Base-by-base conservation (phyloP, 257 asterid genomes). In the Haberlea rhodopensis region DNA sequence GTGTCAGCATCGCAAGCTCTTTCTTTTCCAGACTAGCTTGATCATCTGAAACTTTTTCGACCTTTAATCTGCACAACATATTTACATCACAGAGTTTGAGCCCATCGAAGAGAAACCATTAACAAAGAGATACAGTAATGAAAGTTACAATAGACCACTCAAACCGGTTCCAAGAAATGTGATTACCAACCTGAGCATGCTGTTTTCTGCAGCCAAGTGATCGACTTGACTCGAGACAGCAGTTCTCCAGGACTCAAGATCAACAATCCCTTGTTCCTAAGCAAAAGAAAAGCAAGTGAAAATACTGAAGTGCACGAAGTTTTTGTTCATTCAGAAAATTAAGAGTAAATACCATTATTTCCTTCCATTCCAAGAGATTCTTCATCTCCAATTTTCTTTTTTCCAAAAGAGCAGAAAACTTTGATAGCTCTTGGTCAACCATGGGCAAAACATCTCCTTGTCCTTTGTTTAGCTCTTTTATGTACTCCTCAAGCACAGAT, bases 401-500 rank as follows among this genome's bases (percentile, higher is more conserved):
- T 73, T 87, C 97, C 66, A 94, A 59, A 71, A 81, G 84, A 54
- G 63, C 71, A 32, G 89, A 74, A 75, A 84, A 72, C 67, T 75
- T 83, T 15, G 73, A 63, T 29, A 94, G 66, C 83, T 90, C 95
- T 29, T 80, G 79, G 59, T 83, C 94, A 63, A 94, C 85, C 72
- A 77, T 90, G 0, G 99, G 97, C 65, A 94, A 58, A 80, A 83
- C 69, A 62, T 86, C 90, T 22, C 80, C 90, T 55, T 84, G 82
- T 65, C 91, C 82, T 74, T 77, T 80, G 76, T 80, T 87, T 54
- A 90, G 85, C 74, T 87, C 89, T 78, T 82, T 94, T 56, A 90
- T 78, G 60, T 90, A 94, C 80, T 94, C 95, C 85, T 94, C 99
- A 67, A 94, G 73, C 65, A 81, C 82, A 16, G 95, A 80, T 62